These are phyloP conservation scores for Glycyrrhiza uralensis DNA, from an alignment of 306 rosid species.

Conservation along the genomic window DNA sequence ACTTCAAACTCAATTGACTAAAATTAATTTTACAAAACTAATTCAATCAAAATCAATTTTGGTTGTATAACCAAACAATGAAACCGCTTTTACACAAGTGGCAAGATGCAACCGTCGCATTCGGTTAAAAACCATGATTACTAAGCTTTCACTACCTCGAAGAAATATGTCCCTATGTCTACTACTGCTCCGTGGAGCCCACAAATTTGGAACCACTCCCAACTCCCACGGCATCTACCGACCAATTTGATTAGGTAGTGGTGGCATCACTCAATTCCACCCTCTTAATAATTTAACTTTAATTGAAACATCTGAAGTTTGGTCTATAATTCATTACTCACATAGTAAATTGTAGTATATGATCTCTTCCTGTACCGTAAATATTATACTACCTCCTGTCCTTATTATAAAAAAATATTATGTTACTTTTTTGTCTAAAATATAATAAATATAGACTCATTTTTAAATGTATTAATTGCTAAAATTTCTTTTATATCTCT, in stretches of 20 bases:
- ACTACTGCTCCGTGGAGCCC: conserved; percentile 21
- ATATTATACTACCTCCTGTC: no score
- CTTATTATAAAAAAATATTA: no score
- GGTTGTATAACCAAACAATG: no score
- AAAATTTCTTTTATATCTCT: no score
- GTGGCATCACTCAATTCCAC: conserved; percentile 22
- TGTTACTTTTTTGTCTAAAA: no score
- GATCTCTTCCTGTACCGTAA: background rate
- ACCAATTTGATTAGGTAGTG: conserved; percentile 16
- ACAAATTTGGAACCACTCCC: conserved; percentile 32
- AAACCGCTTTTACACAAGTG: conserved; percentile 9
- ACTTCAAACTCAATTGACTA: no score
- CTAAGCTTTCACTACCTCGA: background rate
- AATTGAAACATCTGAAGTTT: background rate
- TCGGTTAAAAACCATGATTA: conserved; percentile 11
- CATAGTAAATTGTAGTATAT: background rate
- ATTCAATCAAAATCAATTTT: no score
- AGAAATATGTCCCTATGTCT: no score
- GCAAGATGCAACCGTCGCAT: background rate
- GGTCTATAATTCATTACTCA: conserved; percentile 14
- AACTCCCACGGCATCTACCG: background rate
- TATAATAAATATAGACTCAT: no score
- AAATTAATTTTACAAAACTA: no score
- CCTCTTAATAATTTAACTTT: background rate
- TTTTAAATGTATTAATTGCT: no score